Base-by-base conservation (phyloP, 495 filamentous ascomycete genomes). In the Talaromyces thailandensis region DNA sequence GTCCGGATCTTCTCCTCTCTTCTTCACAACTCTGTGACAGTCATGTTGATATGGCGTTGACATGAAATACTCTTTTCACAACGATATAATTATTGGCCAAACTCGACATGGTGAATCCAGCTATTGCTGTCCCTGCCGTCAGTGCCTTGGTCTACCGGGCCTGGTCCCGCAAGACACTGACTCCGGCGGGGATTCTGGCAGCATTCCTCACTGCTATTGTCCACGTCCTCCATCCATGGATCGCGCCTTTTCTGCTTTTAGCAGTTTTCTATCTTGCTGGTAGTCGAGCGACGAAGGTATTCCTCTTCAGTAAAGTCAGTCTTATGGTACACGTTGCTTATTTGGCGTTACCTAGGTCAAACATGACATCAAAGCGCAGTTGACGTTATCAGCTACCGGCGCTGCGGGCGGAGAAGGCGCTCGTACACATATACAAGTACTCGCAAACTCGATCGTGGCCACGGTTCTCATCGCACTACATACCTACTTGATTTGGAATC, bases 191-290 rank as follows among this genome's bases (percentile, higher is more conserved):
- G 50, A 81, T 93, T 63, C 67, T 86, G 9, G 79, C 82, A 23
- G 92, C 92, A 12, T 74, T 73, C 24, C 63, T 87, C 31, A 95
- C 95, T 7, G 93, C 91, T 8, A 70, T 80, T 60, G 82, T 86
- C 3, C 94, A 98, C 72, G 90, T 92, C 9, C 66, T 91, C 23
- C 94, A 98, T 73, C 93, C 94, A 8, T 96, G 90, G 90, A 88
- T 87, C 60, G 76, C 92, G n/a, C 92, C 90, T 2, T 95, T 96
- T 72, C 80, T 82, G 24, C 80, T 97, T 11, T 81, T 98, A 2
- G 80, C 79, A 45, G 84, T 93, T 18, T 98, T 98, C 78, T 97
- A 96, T 77, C 76, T 93, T 2, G 85, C 87, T 0, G 95, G 90
- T 0, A 96, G 88, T 0, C 79, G 83, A 57, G 93, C 86, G 1